Base-by-base conservation (phyloP, 164 flowering plant genomes). In the Tetracentron sinense region DNA sequence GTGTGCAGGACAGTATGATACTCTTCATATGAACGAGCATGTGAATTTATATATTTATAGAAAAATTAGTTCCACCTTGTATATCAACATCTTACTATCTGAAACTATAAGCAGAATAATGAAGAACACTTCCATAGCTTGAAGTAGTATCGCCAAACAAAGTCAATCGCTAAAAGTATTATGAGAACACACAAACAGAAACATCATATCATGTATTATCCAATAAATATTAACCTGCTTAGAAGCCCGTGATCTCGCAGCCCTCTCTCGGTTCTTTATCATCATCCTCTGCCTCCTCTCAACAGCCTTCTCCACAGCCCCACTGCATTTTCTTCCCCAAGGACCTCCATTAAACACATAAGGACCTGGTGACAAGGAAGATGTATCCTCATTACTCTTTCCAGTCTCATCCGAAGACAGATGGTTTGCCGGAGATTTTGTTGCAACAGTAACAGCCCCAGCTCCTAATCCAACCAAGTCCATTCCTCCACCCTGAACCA, bases 231-330 rank as follows among this genome's bases (percentile, higher is more conserved):
- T 51, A 22, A 84, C 89, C 86, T 85, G 89, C 69, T 85, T 85
- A 10, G 86, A 81, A 56, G 79, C 86, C 44, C 89, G 65, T 50
- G 89, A 85, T 70, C 89, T 69, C 7, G 89, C 89, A 19, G 89
- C 89, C 38, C 86, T 81, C 60, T 85, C 89, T 46, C 89, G 69
- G 64, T 85, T 84, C 73, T 84, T 84, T 66, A 84, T 84, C 89
- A 84, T 84, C 61, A 86, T 54, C 58, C 78, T 75, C 73, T 82
- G 89, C 66, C 74, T 85, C 77, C 77, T 80, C 81, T 81, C 82
- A 2, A 80, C 75, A 44, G 79, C 85, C 78, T 79, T 85, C 56
- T 85, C 89, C 21, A 78, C 62, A 11, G 77, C 54, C 60, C 77
- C 51, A 72, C 78, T 1, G 68, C 74, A 26, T 72, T 71, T 57